Evolutionary conservation across 2,329 filamentous ascomycete genomes (phyloP), one percentile per base, ranked within the genome.

Genomic region (Fusarium sp.): DNA sequence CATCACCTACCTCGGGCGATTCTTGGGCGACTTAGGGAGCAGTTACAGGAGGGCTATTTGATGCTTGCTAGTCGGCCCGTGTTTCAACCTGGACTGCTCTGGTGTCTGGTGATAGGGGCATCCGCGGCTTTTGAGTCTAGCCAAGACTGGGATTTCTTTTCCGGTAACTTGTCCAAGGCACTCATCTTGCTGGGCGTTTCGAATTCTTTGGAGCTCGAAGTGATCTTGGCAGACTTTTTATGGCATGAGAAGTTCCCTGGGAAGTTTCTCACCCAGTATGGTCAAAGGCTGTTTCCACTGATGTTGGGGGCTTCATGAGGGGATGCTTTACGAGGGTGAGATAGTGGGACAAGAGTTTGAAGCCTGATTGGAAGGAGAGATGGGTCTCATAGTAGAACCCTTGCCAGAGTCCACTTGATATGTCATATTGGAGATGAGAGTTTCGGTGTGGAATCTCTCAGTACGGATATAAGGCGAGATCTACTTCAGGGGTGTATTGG

Each of bases 71-170:
- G 25, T 9, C 25, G 18, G 27, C 42, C 63, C 3, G 68, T 65
- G 7, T 63, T 47, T 13, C 68, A 67, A 25, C 61, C 58, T 2
- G 72, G 63, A 9, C 29, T 74, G 4, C 38, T 74, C 10, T 74
- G 70, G 72, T 68, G 62, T 50, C n/a, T 66, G 6, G 14, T 64
- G 10, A 56, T 73, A 16, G 70, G 70, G 20, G 62, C 67, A 8
- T 68, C 67, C 36, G 42, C 68, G 8, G 47, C 65, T 22, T 50
- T 42, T 31, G 57, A 65, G 22, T 66, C 58, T 14, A 57, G 63
- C 4, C 52, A 71, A 22, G 40, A 50, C 9, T 73, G 63, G 59
- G 61, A 50, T 14, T 68, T 66, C 38, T 73, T 69, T 22, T 73
- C 72, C 6, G n/a, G 20, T 4, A 56, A 59, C 33, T 31, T 70